A percentile compares a stretch with the other conserved stretches of the same genome.
Evolutionary conservation across 2,329 filamentous ascomycete species (phyloP).

Genomic region (Alternaria arborescens): DNA sequence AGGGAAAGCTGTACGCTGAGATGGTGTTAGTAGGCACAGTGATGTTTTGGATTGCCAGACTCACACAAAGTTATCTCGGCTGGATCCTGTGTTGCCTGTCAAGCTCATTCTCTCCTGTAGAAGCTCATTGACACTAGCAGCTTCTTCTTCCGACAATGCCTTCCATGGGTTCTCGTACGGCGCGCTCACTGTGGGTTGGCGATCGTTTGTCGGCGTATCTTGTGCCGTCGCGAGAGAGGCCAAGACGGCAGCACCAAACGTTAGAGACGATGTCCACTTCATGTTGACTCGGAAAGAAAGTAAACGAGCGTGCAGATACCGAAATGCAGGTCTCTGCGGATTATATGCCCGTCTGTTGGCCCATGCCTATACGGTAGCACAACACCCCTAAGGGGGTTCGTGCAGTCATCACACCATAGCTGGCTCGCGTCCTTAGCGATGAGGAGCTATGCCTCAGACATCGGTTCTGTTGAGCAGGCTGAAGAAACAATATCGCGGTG

Average conservation of each 20-base stretch:
- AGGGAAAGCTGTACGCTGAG: constrained; percentile 19
- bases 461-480: neutral
- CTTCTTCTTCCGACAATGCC: constrained; percentile 20
- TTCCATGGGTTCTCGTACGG: constrained; percentile 23
- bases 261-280: constrained; percentile 9
- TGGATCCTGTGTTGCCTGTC: constrained; percentile 19
- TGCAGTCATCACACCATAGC: neutral
- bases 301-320: neutral
- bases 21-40: neutral
- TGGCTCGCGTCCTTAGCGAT: neutral
- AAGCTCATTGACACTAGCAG: constrained; percentile 16
- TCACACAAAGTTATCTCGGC: constrained; percentile 25
- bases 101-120: constrained; percentile 17
- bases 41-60: neutral
- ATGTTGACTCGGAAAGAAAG: neutral
- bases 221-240: constrained; percentile 10
- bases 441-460: constrained; percentile 1
- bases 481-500: neutral
- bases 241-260: constrained; percentile 11
- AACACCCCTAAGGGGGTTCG: neutral
- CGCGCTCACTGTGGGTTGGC: constrained; percentile 18
- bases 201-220: constrained; percentile 4
- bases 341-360: constrained; percentile 7
- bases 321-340: neutral
- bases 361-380: neutral